These are phyloP conservation scores for Rutstroemia sp. DNA, from an alignment of 2,329 filamentous ascomycete genomes.

Conservation along the genomic window DNA sequence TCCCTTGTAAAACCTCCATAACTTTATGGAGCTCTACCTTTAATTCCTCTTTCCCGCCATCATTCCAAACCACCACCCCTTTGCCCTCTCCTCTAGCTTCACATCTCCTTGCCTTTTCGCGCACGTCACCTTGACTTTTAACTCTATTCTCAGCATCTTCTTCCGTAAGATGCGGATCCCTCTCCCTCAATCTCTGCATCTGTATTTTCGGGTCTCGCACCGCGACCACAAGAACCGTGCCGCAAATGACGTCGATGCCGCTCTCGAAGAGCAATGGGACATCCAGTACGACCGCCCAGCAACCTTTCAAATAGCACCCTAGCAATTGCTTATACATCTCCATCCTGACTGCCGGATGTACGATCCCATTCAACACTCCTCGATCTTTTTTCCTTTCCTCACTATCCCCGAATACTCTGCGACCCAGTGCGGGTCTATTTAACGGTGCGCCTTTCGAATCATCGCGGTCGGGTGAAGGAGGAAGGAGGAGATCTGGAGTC, in stretches of 20 bases:
- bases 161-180: slow-evolving; percentile 71
- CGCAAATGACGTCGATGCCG: slow-evolving; percentile 77
- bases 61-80: slow-evolving; percentile 88
- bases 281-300: slow-evolving; percentile 88
- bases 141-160: slow-evolving; percentile 87
- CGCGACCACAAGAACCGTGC: slow-evolving; percentile 78
- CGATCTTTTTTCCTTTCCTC: slow-evolving; percentile 65
- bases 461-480: slow-evolving; percentile 46
- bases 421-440: slow-evolving; percentile 78
- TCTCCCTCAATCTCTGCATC: slow-evolving; percentile 66
- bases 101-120: slow-evolving; percentile 71
- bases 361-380: slow-evolving; percentile 75
- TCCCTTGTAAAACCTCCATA: slow-evolving; percentile 52
- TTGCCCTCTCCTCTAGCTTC: slow-evolving; percentile 54
- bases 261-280: slow-evolving; percentile 89
- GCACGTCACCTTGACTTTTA: slow-evolving; percentile 76
- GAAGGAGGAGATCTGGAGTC: slow-evolving; percentile 78
- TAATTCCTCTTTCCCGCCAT: slow-evolving; percentile 65
- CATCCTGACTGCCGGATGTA: slow-evolving; percentile 80
- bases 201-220: slow-evolving; percentile 75
- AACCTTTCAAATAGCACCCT: slow-evolving; percentile 63
- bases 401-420: slow-evolving; percentile 76
- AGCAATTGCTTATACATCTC: slow-evolving; percentile 74
- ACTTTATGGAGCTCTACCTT: slow-evolving; percentile 57
- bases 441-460: slow-evolving; percentile 62